These are phyloP conservation scores for Chlamydomonas incerta DNA, from an alignment of 139 green algal genomes.

Conservation along the genomic window DNA sequence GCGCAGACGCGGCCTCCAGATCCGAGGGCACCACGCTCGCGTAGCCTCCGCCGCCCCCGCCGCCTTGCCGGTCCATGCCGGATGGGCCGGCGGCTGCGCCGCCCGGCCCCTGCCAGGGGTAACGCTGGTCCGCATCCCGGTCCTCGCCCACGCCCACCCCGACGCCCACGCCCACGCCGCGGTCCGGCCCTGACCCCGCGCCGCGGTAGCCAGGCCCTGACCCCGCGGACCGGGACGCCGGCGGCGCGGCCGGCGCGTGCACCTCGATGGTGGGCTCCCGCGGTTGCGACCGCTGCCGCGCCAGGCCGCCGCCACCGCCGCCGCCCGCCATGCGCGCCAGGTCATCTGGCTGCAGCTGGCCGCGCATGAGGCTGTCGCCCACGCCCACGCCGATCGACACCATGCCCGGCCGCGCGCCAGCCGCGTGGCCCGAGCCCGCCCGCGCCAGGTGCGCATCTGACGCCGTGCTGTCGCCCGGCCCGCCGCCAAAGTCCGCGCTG, in stretches of 20 bases:
- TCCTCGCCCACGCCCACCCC: neutral
- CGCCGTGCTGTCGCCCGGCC: constrained; percentile 23
- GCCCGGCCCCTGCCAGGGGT: constrained; percentile 8
- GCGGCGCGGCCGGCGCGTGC: too few relatives aligned
- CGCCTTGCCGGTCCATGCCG: neutral
- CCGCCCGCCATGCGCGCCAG: too few relatives aligned
- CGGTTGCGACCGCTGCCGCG: neutral
- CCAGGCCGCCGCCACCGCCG: too few relatives aligned
- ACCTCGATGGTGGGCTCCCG: too few relatives aligned
- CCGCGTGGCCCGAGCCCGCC: neutral
- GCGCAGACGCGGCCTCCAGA: constrained; percentile 5
- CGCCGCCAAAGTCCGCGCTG: neutral
- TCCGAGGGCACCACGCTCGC: constrained; percentile 1
- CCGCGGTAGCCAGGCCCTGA: too few relatives aligned
- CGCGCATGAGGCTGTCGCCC: constrained; percentile 47
- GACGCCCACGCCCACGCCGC: neutral
- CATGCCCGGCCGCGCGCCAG: constrained; percentile 22
- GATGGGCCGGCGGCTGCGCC: neutral
- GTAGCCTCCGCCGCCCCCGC: neutral
- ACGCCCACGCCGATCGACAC: constrained; percentile 51
- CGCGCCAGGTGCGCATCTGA: neutral
- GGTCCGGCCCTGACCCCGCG: too few relatives aligned
- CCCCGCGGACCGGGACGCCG: too few relatives aligned
- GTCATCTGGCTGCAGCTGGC: constrained; percentile 24
- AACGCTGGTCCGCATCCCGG: constrained; percentile 7